Percentiles rank a stretch among this genome's conserved stretches.
These are phyloP conservation scores for Micractinium sp. DNA, from an alignment of 139 green algal species.

Conservation along the genomic window DNA sequence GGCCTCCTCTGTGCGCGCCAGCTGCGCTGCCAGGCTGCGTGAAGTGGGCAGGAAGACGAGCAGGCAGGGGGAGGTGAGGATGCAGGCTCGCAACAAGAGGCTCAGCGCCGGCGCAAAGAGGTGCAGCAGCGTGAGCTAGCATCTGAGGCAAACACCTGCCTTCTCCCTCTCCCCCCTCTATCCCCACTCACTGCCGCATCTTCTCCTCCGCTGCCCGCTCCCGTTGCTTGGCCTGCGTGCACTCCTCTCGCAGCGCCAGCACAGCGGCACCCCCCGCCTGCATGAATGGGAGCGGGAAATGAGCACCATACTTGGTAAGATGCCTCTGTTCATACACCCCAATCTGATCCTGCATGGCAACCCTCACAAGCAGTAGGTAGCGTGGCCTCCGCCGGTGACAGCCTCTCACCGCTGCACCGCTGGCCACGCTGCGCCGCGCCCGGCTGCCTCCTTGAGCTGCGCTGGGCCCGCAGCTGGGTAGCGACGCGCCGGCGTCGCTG, in stretches of 20 bases:
- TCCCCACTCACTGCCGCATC: slow-evolving; percentile 35
- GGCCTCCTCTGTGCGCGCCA: slow-evolving; percentile 78
- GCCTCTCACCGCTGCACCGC: too few species aligned
- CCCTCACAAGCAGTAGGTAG: too few species aligned
- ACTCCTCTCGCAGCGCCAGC: slow-evolving; percentile 50
- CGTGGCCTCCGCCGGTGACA: too few species aligned
- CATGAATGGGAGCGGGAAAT: too few species aligned
- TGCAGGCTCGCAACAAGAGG: not conserved
- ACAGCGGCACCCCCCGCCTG: not conserved
- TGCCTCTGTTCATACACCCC: too few species aligned
- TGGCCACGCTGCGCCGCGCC: too few species aligned
- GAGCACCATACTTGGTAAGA: too few species aligned
- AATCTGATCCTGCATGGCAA: too few species aligned
- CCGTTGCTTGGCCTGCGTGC: slow-evolving; percentile 24
- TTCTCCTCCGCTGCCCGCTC: slow-evolving; percentile 46
- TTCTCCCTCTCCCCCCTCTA: too few species aligned
- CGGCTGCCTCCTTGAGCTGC: too few species aligned
- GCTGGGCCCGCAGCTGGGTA: not conserved
- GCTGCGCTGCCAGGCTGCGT: slow-evolving; percentile 74
- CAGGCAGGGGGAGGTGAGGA: not conserved
- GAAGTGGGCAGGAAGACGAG: not conserved
- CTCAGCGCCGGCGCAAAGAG: too few species aligned
- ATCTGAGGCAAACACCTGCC: not conserved
- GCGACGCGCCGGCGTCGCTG: not conserved
- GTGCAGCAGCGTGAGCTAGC: not conserved